Base-by-base conservation (phyloP, 2,329 filamentous ascomycete species). In the Corynespora cassiicola region DNA sequence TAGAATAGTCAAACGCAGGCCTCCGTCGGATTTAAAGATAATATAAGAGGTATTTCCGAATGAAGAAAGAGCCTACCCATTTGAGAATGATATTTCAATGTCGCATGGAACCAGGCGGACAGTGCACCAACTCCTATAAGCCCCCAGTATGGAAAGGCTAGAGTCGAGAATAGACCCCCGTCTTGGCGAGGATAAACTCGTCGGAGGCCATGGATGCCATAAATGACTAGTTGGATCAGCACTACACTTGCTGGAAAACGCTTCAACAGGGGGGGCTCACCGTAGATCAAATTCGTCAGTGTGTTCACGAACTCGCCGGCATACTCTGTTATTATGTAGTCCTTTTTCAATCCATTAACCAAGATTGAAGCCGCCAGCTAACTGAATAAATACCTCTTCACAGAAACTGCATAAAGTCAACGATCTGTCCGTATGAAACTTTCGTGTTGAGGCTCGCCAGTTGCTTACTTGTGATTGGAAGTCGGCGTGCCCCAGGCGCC, bases 241-340 rank as follows among this genome's bases (percentile, higher is more conserved):
- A n/a, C n/a, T n/a, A n/a, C n/a, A n/a, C n/a, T n/a, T n/a, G n/a
- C n/a, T n/a, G n/a, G n/a, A n/a, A n/a, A n/a, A 9, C 26, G 9
- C 26, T 28, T 28, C 26, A 28, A 28, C 9, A 15, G n/a, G n/a
- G n/a, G 12, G n/a, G 16, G 24, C 58, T 19, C 65, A 78, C 75
- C 61, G 46, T 78, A 80, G 5, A 68, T 68, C 1, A 77, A 34
- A 46, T 79, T 81, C 3, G 75, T 78, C 30, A 79, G 44, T 1
- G 77, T 74, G 47, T 79, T 80, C 41, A 79, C 62, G 43, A 80
- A 76, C 47, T 81, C 77, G 20, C 73, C 78, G 31, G 80, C 65
- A 50, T 79, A 80, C 3, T 60, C 52, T 2, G 75, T 77, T 35
- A 80, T 60, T 36, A 70, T 73, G 49, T 79, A 82, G 55, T 83